Evolutionary conservation across 805 yeast genomes (phyloP).

Genomic region (Saccharomycopsis lassenensis): DNA sequence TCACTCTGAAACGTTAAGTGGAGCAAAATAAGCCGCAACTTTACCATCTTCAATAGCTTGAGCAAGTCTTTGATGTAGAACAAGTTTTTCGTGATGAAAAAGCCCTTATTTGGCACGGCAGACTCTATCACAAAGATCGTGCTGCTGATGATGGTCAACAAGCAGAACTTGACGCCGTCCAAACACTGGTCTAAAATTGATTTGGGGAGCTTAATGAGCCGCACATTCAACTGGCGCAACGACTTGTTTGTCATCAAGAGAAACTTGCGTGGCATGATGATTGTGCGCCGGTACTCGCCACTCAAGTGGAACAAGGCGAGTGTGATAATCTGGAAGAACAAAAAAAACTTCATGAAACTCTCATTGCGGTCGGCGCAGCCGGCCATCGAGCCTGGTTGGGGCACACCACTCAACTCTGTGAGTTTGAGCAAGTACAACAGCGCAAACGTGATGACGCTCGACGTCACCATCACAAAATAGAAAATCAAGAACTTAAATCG

Average conservation of each 20-base stretch:
- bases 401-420: background rate
- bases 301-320: constrained; percentile 69
- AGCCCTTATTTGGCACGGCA: constrained; percentile 6
- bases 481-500: constrained; percentile 36
- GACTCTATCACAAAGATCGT: constrained; percentile 5
- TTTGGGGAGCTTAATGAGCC: constrained; percentile 49
- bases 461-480: constrained; percentile 30
- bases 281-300: constrained; percentile 83
- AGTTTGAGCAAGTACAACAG: constrained; percentile 27
- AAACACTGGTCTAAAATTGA: constrained; percentile 7
- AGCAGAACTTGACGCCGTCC: constrained; percentile 3
- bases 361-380: constrained; percentile 17
- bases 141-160: constrained; percentile 1
- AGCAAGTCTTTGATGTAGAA: constrained; percentile 8
- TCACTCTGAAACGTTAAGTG: constrained; percentile 7
- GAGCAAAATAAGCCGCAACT: constrained; percentile 8
- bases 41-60: constrained; percentile 11
- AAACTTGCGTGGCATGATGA: constrained; percentile 71
- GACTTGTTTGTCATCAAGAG: constrained; percentile 83
- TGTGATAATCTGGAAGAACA: constrained; percentile 55
- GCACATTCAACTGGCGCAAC: constrained; percentile 66
- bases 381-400: background rate
- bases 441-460: constrained; percentile 31
- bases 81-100: constrained; percentile 8
- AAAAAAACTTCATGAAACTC: constrained; percentile 41